Evolutionary conservation across 805 yeast genomes (phyloP), one percentile per base, ranked within the genome.

Genomic region (Kurtzmaniella cleridarum): DNA sequence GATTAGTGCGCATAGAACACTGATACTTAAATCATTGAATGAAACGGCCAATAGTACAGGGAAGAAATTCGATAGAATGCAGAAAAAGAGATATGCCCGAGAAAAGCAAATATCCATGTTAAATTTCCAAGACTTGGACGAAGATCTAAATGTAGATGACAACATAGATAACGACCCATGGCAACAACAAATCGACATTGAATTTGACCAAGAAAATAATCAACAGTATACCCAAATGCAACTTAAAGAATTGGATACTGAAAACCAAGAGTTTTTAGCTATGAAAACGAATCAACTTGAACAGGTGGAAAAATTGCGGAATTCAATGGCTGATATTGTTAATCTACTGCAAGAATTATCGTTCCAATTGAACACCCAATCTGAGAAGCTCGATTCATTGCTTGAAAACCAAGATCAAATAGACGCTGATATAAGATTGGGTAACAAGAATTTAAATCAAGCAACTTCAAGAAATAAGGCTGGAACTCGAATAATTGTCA

Each of bases 321-420:
- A 64, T 20, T 75, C 86, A 1, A 78, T 83, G 58, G 55, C 79
- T 32, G 96, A 87, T 52, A 81, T 90, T 32, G 74, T 89, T 1
- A 76, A 80, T 39, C 59, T 90, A 44, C 91, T 89, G 52, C 69
- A 80, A 17, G 93, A 86, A 52, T 66, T 89, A 39, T 73, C 86
- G 10, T 67, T 80, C 39, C 95, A 90, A 54, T 66, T 89, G 35
- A 76, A 77, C 17, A 58, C 76, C 1, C 97, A 89, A 59, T 78
- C 83, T 5, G 83, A 82, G 38, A 80, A 76, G 54, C 83, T 89
- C 12, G 69, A 75, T 36, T 65, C 69, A 30, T 64, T 89, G 45
- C 58, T 79, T 35, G 82, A 80, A 42, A 80, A 80, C 43, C 90
- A 85, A 43, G 79, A 78, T 43, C 78, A 78, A 44, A 76, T 86